A percentile compares a stretch with the other conserved stretches of the same genome.
Evolutionary conservation across 441 rosid genomes (phyloP).

Genomic region (Theobroma grandiflorum): DNA sequence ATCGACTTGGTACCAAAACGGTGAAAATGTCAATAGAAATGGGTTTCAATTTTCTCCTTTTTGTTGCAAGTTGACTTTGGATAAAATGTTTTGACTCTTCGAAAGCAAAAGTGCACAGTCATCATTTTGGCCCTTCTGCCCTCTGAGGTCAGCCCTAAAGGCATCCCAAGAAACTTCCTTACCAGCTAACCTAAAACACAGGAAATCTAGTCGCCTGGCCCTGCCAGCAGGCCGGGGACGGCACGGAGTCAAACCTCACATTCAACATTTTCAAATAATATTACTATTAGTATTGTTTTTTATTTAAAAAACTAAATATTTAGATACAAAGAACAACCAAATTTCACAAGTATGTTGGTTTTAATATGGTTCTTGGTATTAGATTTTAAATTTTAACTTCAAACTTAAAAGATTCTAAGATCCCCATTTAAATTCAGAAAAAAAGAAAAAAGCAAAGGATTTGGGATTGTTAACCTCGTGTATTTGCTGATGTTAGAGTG

Average conservation of each 20-base stretch:
- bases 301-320: no score
- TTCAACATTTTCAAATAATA: not conserved
- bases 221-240: not conserved
- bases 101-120: conserved; percentile 19
- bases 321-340: no score
- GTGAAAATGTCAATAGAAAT: conserved; percentile 8
- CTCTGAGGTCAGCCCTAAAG: not conserved
- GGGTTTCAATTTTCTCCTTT: not conserved
- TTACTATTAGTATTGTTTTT: no score
- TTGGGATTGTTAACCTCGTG: no score
- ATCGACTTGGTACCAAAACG: no score
- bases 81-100: not conserved
- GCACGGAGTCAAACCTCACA: not conserved
- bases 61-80: conserved; percentile 34
- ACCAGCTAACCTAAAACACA: not conserved
- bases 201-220: not conserved
- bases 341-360: no score
- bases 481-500: no score
- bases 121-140: conserved; percentile 29
- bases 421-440: no score
- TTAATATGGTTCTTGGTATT: no score
- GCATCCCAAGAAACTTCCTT: conserved; percentile 33
- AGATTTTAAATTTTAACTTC: no score
- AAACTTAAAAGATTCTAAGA: no score
- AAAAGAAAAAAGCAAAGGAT: no score